Evolutionary conservation across 495 filamentous ascomycete genomes (phyloP).

Genomic region (Neurospora sp.): DNA sequence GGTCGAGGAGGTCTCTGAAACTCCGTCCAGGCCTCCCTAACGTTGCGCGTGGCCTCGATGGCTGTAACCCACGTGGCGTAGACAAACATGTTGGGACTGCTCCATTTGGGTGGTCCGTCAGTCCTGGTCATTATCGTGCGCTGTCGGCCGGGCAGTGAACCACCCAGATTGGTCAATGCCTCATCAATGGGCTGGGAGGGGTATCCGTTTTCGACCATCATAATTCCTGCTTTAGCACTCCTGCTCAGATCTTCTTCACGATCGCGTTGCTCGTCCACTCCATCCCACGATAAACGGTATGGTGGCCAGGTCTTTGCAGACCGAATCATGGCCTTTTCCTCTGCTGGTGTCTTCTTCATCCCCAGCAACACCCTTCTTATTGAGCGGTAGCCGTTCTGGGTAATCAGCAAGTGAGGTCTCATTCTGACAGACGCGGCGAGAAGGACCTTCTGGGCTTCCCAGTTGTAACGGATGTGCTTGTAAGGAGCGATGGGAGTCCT

Average conservation of each 20-base stretch:
- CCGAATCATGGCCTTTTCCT: constrained; percentile 27
- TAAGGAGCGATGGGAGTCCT: constrained; percentile 19
- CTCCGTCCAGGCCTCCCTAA: constrained; percentile 33
- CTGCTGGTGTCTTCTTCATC: constrained; percentile 25
- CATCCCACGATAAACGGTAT: constrained; percentile 32
- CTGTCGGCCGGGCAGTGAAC: constrained; percentile 15
- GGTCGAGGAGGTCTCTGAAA: constrained; percentile 25
- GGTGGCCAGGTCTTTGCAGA: constrained; percentile 37
- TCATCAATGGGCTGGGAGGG: constrained; percentile 21
- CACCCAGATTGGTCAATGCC: constrained; percentile 28
- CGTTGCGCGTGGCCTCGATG: constrained; percentile 32
- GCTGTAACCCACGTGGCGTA: constrained; percentile 26
- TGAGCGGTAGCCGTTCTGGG: constrained; percentile 25
- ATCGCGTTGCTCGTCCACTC: constrained; percentile 30
- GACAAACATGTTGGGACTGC: constrained; percentile 20
- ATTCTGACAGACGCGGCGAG: constrained; percentile 25
- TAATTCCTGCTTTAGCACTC: constrained; percentile 26
- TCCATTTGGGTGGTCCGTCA: constrained; percentile 8
- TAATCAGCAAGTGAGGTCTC: constrained; percentile 26
- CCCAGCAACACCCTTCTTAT: constrained; percentile 30
- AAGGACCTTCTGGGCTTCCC: constrained; percentile 35
- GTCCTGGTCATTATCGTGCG: constrained; percentile 35
- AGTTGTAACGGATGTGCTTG: constrained; percentile 28
- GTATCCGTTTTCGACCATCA: constrained; percentile 35
- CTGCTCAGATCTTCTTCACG: constrained; percentile 33